A percentile compares a stretch with the other conserved stretches of the same genome.
These are phyloP conservation scores for Phytopythium boreale DNA, from an alignment of 352 stramenopile genomes.

Conservation along the genomic window DNA sequence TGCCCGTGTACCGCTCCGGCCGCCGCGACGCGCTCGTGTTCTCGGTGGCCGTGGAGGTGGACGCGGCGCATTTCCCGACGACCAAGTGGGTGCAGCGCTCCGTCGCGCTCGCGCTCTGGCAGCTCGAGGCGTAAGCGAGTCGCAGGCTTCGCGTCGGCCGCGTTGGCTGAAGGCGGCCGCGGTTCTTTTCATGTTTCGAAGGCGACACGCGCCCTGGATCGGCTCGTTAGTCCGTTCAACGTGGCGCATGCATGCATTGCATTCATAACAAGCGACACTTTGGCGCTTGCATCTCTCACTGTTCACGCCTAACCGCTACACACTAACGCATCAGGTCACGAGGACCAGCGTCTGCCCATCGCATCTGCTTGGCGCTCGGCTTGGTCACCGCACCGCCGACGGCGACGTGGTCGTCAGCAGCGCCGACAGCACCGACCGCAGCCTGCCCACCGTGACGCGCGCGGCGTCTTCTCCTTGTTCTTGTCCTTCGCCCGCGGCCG, in stretches of 20 bases:
- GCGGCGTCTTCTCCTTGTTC: slow-evolving; percentile 7
- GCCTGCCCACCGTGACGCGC: slow-evolving; percentile 41
- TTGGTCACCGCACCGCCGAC: not conserved
- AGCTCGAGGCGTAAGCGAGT: slow-evolving; percentile 36
- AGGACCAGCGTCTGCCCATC: not conserved
- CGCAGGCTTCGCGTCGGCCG: not conserved
- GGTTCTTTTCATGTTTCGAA: not conserved
- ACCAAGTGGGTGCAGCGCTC: slow-evolving; percentile 81
- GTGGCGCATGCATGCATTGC: not conserved
- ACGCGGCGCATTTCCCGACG: slow-evolving; percentile 43
- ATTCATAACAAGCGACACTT: not conserved
- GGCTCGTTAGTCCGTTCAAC: not conserved
- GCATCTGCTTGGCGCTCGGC: not conserved
- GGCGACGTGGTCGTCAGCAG: slow-evolving; percentile 9
- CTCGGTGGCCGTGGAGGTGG: slow-evolving; percentile 67
- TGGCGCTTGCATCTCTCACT: not conserved
- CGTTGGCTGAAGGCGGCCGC: not conserved
- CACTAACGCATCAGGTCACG: not conserved
- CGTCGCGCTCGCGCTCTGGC: slow-evolving; percentile 80
- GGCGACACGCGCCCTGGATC: not conserved
- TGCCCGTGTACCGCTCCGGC: slow-evolving; percentile 86
- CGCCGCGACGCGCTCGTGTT: slow-evolving; percentile 78
- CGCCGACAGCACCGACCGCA: slow-evolving; percentile 37
- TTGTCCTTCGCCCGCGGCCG: slow-evolving; percentile 5
- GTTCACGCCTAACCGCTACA: not conserved